A percentile compares a stretch with the other conserved stretches of the same genome.
Conservation (phyloP, 352 stramenopile species). For the Pythium folliculosum region DNA sequence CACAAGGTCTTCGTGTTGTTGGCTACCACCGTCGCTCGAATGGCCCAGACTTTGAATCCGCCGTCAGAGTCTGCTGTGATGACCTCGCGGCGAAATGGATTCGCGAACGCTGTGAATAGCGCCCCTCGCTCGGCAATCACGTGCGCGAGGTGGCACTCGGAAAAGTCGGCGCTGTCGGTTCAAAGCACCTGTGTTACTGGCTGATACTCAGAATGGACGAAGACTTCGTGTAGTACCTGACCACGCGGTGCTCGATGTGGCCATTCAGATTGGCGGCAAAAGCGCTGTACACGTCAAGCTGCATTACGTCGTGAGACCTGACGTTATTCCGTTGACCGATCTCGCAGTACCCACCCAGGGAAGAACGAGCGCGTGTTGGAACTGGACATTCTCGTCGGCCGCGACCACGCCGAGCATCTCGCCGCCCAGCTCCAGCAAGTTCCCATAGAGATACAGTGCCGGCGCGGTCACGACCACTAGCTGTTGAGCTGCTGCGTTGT, state of each 20-base stretch:
- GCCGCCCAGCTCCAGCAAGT: conserved; percentile 45
- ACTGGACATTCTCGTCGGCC: conserved; percentile 45
- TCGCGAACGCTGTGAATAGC: conserved; percentile 40
- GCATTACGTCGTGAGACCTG: not conserved
- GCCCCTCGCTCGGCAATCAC: conserved; percentile 31
- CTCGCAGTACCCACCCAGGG: conserved; percentile 36
- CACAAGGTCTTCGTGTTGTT: not conserved
- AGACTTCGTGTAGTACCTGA: conserved; percentile 33
- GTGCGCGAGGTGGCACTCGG: conserved; percentile 38
- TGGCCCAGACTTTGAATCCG: conserved; percentile 54
- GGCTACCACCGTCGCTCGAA: conserved; percentile 29
- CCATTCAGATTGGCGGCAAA: conserved; percentile 31
- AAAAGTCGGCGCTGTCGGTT: conserved; percentile 38
- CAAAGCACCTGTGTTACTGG: not conserved
- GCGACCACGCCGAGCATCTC: conserved; percentile 35
- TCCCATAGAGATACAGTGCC: conserved; percentile 43
- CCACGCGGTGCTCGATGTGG: conserved; percentile 41
- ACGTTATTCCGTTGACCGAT: not conserved
- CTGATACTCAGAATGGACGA: not conserved
- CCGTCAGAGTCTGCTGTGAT: conserved; percentile 54
- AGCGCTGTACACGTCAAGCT: conserved; percentile 53
- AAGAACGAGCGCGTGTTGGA: conserved; percentile 43
- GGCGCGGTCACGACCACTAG: conserved; percentile 44
- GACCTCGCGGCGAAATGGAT: conserved; percentile 44
- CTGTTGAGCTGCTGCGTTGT: conserved; percentile 34